Base-by-base conservation (phyloP, 2,329 filamentous ascomycete genomes). In the Botrytis porri region DNA sequence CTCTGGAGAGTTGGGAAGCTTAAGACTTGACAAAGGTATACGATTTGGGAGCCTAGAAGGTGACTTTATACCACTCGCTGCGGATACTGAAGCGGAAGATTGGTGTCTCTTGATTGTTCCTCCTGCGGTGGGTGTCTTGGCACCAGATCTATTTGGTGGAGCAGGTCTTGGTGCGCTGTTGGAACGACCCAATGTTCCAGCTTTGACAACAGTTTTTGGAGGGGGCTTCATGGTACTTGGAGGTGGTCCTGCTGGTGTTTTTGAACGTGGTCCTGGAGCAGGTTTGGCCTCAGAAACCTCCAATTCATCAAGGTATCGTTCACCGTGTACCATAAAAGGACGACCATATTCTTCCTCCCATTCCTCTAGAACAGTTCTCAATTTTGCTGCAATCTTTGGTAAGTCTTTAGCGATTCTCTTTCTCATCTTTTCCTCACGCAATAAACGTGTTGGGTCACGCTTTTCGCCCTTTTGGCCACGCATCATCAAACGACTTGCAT, bases 351-450 rank as follows among this genome's bases (percentile, higher is more conserved):
- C 96, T 70, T 97, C 92, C 81, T 99, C 96, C 90, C 94, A 99
- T 63, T 87, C 84, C 80, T 95, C 93, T 41, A 99, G 87, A n/a
- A 88, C 86, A 81, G 91, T 95, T 76, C 89, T 88, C 73, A 99
- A 84, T n/a, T 98, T 94, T 0, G 87, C 88, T 73, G 95, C 91
- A 61, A 99, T 87, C 84, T 97, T 98, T 72, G 96, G 96, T 43
- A 99, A 85, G 80, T 99, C 96, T 82, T 98, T 99, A 39, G 95
- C 88, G 75, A 99, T 98, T 73, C 95, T 89, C 88, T 99, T 99
- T 74, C 96, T 90, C 93, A 97, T 97, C 87, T 98, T 99, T 84
- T 99, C 96, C 81, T 99, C 96, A 43, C 96, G 89, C 70, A 99
- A 86, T 25, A 99, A 87, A 83, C 97, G 96, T 69, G 94, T 95